Percentiles rank a stretch among this genome's conserved stretches.
Evolutionary conservation across 495 filamentous ascomycete species (phyloP).

Genomic region (Glarea lozoyensis): DNA sequence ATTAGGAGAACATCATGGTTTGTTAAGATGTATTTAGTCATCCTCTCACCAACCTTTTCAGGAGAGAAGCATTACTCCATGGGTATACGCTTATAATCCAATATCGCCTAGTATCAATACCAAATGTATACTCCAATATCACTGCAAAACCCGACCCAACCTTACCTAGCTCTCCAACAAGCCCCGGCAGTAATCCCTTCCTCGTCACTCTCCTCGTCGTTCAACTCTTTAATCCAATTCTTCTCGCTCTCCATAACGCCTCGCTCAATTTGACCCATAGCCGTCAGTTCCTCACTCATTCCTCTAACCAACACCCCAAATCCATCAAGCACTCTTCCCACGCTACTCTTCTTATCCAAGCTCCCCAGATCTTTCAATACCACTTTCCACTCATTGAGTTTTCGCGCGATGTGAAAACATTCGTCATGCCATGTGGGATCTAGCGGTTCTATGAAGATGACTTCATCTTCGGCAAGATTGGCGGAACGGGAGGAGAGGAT

Average conservation of each 20-base stretch:
- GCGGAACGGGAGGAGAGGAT: conserved; percentile 26
- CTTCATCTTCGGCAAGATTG: conserved; percentile 17
- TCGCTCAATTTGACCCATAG: conserved; percentile 39
- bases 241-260: conserved; percentile 34
- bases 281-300: conserved; percentile 37
- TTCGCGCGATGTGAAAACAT: conserved; percentile 26
- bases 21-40: no score
- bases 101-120: no score
- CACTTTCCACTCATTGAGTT: conserved; percentile 34
- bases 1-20: no score
- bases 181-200: conserved; percentile 16
- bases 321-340: conserved; percentile 30
- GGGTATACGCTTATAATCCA: no score
- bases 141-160: no score
- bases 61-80: no score
- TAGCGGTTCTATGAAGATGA: conserved; percentile 32
- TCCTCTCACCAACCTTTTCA: no score
- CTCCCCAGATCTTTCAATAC: conserved; percentile 26
- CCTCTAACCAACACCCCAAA: conserved; percentile 30
- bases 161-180: conserved; percentile 19
- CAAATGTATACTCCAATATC: no score
- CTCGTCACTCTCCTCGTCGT: conserved; percentile 19
- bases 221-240: conserved; percentile 39
- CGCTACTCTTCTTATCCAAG: conserved; percentile 16
- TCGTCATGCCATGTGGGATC: conserved; percentile 37